phyloP scores from a whole-genome alignment of 805 yeast species.

The Candida silvatica region DNA sequence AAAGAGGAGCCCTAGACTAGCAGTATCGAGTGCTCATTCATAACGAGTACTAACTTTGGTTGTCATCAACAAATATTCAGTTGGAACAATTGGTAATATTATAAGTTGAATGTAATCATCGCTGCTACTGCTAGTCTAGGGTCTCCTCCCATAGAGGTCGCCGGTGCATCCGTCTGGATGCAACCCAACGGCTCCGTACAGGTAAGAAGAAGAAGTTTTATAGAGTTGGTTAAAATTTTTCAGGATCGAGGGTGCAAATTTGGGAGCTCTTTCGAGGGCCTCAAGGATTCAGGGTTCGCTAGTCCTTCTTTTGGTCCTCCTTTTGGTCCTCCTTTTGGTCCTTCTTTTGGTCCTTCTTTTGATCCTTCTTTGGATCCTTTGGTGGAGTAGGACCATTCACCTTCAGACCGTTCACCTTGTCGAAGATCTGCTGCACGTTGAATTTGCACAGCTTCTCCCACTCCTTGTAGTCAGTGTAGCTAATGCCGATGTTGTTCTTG shows the following conservation, averaged over 20 bases:
- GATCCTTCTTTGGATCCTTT: neutral
- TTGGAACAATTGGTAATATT: constrained; percentile 51
- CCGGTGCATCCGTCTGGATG: too few species aligned
- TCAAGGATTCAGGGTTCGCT: too few species aligned
- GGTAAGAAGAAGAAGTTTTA: too few species aligned
- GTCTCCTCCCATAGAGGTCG: too few species aligned
- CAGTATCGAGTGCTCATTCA: constrained; percentile 3
- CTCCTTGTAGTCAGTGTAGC: constrained; percentile 52
- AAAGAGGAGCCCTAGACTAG: too few species aligned
- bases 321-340: too few species aligned
- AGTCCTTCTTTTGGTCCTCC: too few species aligned
- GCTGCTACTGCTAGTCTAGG: too few species aligned
- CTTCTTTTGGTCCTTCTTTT: neutral
- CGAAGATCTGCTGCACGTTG: constrained; percentile 78
- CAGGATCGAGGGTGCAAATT: neutral
- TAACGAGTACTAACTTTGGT: constrained; percentile 2
- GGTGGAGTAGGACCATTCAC: constrained; percentile 3
- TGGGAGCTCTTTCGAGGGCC: too few species aligned
- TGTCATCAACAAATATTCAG: constrained; percentile 28
- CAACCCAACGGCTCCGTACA: too few species aligned
- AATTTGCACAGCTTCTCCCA: constrained; percentile 56
- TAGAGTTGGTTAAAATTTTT: neutral
- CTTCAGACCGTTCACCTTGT: constrained; percentile 23
- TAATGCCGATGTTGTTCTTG: constrained; percentile 81
- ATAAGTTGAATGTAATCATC: constrained; percentile 34